Conservation (phyloP, 176 grass and related monocot genomes). For the Oryza meridionalis region DNA sequence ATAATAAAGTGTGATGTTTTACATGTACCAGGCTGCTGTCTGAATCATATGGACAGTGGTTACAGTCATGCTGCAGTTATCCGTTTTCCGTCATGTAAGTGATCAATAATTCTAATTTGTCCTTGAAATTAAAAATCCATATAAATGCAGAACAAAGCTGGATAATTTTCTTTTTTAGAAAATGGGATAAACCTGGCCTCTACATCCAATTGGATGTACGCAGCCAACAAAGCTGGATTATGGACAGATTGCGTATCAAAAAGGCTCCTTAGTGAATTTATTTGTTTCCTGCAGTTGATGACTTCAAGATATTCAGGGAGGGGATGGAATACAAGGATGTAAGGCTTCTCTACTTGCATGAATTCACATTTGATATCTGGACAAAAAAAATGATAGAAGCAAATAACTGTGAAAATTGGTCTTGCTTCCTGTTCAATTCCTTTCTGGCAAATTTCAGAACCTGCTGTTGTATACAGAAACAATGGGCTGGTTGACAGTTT, state of each 20-base stretch:
- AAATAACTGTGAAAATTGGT: neutral
- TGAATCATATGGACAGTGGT: conserved; percentile 50
- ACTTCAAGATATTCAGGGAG: conserved; percentile 72
- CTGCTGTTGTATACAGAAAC: neutral
- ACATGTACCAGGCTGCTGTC: conserved; percentile 59
- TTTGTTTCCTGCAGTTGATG: conserved; percentile 61
- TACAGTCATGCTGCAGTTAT: conserved; percentile 82
- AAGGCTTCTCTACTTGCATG: conserved; percentile 44
- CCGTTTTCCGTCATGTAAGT: conserved; percentile 90
- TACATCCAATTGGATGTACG: too few relatives aligned
- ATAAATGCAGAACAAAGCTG: neutral
- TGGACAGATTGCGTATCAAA: neutral
- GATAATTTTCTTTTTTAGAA: neutral
- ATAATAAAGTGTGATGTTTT: conserved; percentile 8
- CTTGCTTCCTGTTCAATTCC: neutral
- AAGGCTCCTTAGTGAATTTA: conserved; percentile 8
- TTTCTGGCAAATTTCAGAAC: neutral
- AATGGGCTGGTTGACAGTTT: neutral
- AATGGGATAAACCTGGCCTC: too few relatives aligned
- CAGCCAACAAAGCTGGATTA: neutral
- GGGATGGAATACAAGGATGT: conserved; percentile 74
- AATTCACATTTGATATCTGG: neutral
- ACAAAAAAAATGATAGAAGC: neutral
- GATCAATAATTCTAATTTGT: conserved; percentile 5
- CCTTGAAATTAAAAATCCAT: neutral